Evolutionary conservation across 1,139 yeast species (phyloP), one percentile per base, ranked within the genome.

Genomic region (Yamadazyma atlantica): DNA sequence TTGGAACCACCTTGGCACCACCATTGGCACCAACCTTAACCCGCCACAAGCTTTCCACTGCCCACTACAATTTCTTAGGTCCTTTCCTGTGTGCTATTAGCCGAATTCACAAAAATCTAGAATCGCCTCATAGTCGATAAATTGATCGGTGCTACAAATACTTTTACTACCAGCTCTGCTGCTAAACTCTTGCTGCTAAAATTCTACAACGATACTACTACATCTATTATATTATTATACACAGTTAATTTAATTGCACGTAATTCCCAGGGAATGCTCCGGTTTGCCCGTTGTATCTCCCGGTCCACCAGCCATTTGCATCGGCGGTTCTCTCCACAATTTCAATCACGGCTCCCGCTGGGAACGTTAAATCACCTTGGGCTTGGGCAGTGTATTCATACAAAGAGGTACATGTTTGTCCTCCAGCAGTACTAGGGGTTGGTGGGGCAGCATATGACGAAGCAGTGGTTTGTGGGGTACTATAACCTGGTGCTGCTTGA

Each of bases 301-400:
- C 98, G 1, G 96, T 87, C 98, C 98, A 92, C 98, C 98, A 92
- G 3, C 96, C 97, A 53, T 88, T 88, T 38, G 82, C 74, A 57
- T 89, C 96, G 0, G 79, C 73, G 1, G 95, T 84, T 53, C 86
- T 81, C 56, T 88, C 87, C 5, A 89, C 76, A 41, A 92, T 73
- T 52, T 87, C 89, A 51, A 92, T 89, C 26, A 80, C 75, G 7
- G 92, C 87, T 15, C 97, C 97, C 0, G 96, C 96, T 27, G 82
- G 76, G 66, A 92, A 85, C 13, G 85, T 66, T 55, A 92, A 73
- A 56, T 92, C 98, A 12, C 97, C 97, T 36, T 78, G 86, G 0
- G 96, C 94, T 60, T 84, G 94, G 0, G 92, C 92, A 9, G 84
- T 64, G 58, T 83, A 85, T 49, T 84, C 92, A 52, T 85, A 85